These are phyloP conservation scores for Pythium apleroticum DNA, from an alignment of 352 stramenopile genomes.

Conservation along the genomic window DNA sequence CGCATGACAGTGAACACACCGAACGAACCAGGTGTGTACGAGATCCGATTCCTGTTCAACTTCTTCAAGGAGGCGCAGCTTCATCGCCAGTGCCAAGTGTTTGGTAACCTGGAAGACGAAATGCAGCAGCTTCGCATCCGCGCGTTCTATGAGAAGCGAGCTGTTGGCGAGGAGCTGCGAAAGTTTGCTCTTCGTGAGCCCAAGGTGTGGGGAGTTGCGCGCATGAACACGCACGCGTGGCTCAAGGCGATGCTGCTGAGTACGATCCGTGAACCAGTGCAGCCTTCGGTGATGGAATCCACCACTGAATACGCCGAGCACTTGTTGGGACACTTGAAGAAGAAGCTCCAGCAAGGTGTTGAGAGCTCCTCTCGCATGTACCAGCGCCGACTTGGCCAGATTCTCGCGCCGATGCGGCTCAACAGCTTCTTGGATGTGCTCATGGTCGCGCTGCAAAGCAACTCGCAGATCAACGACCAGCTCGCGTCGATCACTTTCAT, in stretches of 20 bases:
- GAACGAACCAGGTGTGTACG: constrained; percentile 52
- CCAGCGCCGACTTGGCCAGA: constrained; percentile 39
- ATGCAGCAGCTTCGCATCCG: constrained; percentile 60
- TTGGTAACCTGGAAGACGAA: constrained; percentile 56
- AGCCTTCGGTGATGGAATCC: constrained; percentile 31
- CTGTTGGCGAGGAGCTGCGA: constrained; percentile 42
- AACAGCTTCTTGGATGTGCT: constrained; percentile 47
- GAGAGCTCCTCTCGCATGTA: constrained; percentile 31
- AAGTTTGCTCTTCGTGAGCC: constrained; percentile 41
- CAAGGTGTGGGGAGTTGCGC: constrained; percentile 35
- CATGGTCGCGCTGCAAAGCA: constrained; percentile 37
- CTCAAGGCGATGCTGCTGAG: constrained; percentile 52
- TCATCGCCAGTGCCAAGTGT: constrained; percentile 59
- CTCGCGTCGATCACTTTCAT: constrained; percentile 47
- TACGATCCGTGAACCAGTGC: constrained; percentile 40
- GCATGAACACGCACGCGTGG: constrained; percentile 52
- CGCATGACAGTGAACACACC: constrained; percentile 49
- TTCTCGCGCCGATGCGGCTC: constrained; percentile 40
- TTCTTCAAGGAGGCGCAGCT: constrained; percentile 60
- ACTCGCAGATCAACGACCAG: constrained; percentile 42
- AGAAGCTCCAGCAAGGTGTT: constrained; percentile 38
- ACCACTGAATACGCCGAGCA: constrained; percentile 42
- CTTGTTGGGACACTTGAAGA: constrained; percentile 35
- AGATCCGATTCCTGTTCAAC: constrained; percentile 67
- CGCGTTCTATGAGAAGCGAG: constrained; percentile 52